Base-by-base conservation (phyloP, 768 basidiomycete species). In the Kwoniella newhampshirensis region DNA sequence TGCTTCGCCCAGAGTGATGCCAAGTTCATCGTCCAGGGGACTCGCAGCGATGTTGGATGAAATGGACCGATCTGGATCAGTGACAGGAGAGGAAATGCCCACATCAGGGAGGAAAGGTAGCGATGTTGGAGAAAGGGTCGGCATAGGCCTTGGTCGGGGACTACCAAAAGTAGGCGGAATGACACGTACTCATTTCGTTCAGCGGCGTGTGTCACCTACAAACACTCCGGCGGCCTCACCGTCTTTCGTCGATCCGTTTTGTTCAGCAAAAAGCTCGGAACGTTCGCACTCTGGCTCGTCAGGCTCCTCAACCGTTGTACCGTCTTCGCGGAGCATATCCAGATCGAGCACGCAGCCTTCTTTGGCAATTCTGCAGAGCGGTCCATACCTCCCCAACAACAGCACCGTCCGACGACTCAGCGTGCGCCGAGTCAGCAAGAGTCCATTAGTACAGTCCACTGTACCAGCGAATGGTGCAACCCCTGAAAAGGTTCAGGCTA, bases 1-100 rank as follows among this genome's bases (percentile, higher is more conserved):
- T 25, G 68, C 51, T 21, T 70, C 68, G 13, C 68, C 68, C 9
- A 26, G 53, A n/a, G n/a, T 40, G 9, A 20, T 52, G 27, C 32
- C 41, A 4, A 53, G 51, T 21, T 27, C 55, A 1, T 59, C 60
- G 3, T 50, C 60, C 2, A 39, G 43, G 25, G 50, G 54, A 1
- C 32, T 55, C 37, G 44, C 54, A n/a, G 32, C 51, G 4, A 57
- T 57, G 52, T 40, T 50, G 36, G 59, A 60, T 43, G 57, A 59
- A 27, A 37, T 52, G 37, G 57, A 54, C 28, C 42, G 26, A 40
- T 45, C 46, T 9, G 13, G 30, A 25, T 23, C 20, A 12, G 12
- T 17, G 5, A 25, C 32, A 4, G 27, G 18, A 28, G 12, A 11
- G 20, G 20, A 13, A 26, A 30, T 39, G 21, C 41, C 40, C 4